Evolutionary conservation across 192 early-diverging fungal species (phyloP).

Genomic region (Gamsiella multidivaricata): DNA sequence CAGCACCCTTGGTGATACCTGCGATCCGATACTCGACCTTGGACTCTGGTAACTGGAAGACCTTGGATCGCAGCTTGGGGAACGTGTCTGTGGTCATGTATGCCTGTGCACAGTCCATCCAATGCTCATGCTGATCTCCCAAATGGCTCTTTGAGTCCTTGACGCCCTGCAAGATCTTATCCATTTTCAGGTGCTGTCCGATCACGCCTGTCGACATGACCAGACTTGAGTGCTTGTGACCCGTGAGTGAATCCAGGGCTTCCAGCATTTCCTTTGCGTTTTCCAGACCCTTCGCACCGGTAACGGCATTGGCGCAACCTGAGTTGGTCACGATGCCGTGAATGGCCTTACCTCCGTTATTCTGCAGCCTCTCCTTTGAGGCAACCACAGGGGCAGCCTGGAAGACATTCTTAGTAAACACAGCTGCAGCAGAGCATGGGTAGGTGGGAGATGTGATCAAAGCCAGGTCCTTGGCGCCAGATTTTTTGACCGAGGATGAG

Average conservation of each 20-base stretch:
- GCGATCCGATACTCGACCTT: slow-evolving; percentile 80
- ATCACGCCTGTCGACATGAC: slow-evolving; percentile 99
- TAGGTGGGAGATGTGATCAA: slow-evolving; percentile 74
- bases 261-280: slow-evolving; percentile 80
- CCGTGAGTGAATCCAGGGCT: slow-evolving; percentile 66
- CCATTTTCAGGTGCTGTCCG: slow-evolving; percentile 88
- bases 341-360: slow-evolving; percentile 55
- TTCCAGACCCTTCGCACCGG: slow-evolving; percentile 82
- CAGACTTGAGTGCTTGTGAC: slow-evolving; percentile 57
- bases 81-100: slow-evolving; percentile 99
- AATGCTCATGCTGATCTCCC: slow-evolving; percentile 70
- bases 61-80: slow-evolving; percentile 84
- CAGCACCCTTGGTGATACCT: slow-evolving; percentile 96
- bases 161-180: slow-evolving; percentile 82
- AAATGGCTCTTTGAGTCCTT: slow-evolving; percentile 48
- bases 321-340: slow-evolving; percentile 83
- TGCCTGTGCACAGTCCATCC: slow-evolving; percentile 85
- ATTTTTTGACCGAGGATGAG: slow-evolving; percentile 86
- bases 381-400: slow-evolving; percentile 90
- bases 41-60: slow-evolving; percentile 59
- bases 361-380: slow-evolving; percentile 70
- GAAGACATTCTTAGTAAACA: slow-evolving; percentile 95
- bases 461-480: slow-evolving; percentile 81
- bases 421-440: slow-evolving; percentile 82
- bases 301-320: slow-evolving; percentile 97